A percentile compares a stretch with the other conserved stretches of the same genome.
Evolutionary conservation across 306 rosid species (phyloP).

Genomic region (Rosa multiflora): DNA sequence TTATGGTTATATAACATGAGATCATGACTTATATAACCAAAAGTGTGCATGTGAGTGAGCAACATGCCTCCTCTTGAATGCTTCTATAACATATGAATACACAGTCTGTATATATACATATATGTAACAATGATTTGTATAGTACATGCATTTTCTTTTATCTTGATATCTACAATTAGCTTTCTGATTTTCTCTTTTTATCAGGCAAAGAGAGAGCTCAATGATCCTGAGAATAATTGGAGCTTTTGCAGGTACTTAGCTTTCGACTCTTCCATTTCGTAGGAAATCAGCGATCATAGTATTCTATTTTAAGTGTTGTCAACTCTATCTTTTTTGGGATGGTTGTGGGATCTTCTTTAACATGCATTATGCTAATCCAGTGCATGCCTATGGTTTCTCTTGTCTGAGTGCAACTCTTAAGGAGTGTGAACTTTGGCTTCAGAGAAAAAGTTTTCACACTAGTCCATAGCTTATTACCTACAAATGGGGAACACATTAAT

Average conservation of each 20-base stretch:
- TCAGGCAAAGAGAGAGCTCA: constrained; percentile 77
- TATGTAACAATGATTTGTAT: no score
- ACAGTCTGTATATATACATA: no score
- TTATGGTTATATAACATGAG: no score
- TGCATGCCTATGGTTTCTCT: neutral
- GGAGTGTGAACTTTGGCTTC: neutral
- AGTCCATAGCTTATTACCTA: neutral
- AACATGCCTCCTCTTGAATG: no score
- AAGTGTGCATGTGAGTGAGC: no score
- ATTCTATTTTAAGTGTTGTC: neutral
- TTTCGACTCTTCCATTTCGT: neutral
- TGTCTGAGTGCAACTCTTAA: neutral
- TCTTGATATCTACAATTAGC: constrained; percentile 14
- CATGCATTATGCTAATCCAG: neutral
- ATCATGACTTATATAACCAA: no score
- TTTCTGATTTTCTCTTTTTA: constrained; percentile 32
- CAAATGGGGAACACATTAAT: neutral
- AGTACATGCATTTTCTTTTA: no score
- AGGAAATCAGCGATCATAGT: neutral
- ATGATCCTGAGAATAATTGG: constrained; percentile 92
- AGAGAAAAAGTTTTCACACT: neutral
- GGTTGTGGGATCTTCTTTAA: neutral
- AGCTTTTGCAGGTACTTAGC: constrained; percentile 83
- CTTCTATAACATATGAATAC: no score
- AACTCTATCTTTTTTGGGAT: neutral